phyloP scores from a whole-genome alignment of 805 yeast genomes.

The Lachancea meyersii region DNA sequence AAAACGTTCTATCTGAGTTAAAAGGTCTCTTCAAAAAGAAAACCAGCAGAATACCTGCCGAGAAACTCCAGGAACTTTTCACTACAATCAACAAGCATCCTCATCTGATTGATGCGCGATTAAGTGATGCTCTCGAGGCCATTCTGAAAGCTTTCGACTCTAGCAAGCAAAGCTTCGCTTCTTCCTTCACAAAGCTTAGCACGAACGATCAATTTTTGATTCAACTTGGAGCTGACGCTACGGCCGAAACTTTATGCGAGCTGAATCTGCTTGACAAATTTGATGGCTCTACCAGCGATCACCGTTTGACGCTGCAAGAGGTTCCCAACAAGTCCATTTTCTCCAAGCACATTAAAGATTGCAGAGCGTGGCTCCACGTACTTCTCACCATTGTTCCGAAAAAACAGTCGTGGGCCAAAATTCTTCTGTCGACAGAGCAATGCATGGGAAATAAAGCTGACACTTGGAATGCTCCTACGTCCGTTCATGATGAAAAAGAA shows the following conservation, averaged over 20 bases:
- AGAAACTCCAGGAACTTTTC: conserved; percentile 11
- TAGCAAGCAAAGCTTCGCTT: conserved; percentile 13
- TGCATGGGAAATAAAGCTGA: conserved; percentile 35
- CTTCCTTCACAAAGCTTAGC: conserved; percentile 12
- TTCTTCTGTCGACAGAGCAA: neutral
- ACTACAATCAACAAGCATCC: conserved; percentile 9
- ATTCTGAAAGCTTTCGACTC: conserved; percentile 13
- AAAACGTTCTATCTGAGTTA: conserved; percentile 12
- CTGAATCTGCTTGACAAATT: conserved; percentile 15
- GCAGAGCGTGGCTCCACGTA: conserved; percentile 9
- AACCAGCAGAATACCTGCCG: conserved; percentile 11
- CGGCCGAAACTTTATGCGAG: neutral
- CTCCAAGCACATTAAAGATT: conserved; percentile 11
- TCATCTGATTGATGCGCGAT: conserved; percentile 19
- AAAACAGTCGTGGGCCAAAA: conserved; percentile 3
- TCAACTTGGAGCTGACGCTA: conserved; percentile 1
- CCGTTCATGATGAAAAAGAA: conserved; percentile 27
- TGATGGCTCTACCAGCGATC: conserved; percentile 29
- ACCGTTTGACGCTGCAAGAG: conserved; percentile 30
- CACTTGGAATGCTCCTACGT: conserved; percentile 11
- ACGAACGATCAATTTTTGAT: conserved; percentile 13
- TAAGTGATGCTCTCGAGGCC: conserved; percentile 12
- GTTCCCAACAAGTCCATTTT: conserved; percentile 19
- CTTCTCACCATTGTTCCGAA: conserved; percentile 5
- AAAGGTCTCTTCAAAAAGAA: conserved; percentile 13